Evolutionary conservation across 2,329 filamentous ascomycete species (phyloP).

Genomic region (Fusarium zealandicum): DNA sequence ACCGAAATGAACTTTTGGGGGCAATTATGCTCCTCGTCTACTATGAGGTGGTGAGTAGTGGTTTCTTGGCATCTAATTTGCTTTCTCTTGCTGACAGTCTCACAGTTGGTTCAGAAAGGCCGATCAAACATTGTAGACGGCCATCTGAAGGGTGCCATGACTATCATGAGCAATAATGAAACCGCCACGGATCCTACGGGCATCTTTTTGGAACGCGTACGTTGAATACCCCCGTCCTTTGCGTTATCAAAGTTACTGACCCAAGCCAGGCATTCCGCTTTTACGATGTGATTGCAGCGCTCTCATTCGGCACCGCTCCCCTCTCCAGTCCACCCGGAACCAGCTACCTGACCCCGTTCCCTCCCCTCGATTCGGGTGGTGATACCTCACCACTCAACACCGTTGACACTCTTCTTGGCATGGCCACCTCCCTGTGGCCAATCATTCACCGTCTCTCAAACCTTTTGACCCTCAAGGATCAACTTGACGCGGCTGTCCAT

Average conservation of each 20-base stretch:
- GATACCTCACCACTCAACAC: conserved; percentile 57
- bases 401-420: conserved; percentile 66
- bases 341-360: conserved; percentile 55
- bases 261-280: conserved; percentile 64
- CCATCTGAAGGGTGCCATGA: conserved; percentile 68
- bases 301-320: conserved; percentile 66
- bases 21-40: conserved; percentile 69
- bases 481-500: conserved; percentile 55
- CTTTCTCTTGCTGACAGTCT: conserved; percentile 13
- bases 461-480: conserved; percentile 60
- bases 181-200: conserved; percentile 58
- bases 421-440: conserved; percentile 69
- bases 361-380: conserved; percentile 54
- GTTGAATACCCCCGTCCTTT: conserved; percentile 14
- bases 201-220: conserved; percentile 65
- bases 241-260: neutral
- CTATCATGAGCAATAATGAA: conserved; percentile 62
- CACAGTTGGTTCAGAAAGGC: conserved; percentile 65
- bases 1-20: conserved; percentile 65
- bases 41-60: conserved; percentile 66
- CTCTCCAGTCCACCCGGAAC: conserved; percentile 59
- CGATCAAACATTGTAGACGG: conserved; percentile 66
- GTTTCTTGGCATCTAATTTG: neutral
- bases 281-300: conserved; percentile 69
- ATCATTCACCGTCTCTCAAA: conserved; percentile 67